Evolutionary conservation across 202 grass and related monocot species (phyloP).

Genomic region (Bolboschoenoplectus hybrid): DNA sequence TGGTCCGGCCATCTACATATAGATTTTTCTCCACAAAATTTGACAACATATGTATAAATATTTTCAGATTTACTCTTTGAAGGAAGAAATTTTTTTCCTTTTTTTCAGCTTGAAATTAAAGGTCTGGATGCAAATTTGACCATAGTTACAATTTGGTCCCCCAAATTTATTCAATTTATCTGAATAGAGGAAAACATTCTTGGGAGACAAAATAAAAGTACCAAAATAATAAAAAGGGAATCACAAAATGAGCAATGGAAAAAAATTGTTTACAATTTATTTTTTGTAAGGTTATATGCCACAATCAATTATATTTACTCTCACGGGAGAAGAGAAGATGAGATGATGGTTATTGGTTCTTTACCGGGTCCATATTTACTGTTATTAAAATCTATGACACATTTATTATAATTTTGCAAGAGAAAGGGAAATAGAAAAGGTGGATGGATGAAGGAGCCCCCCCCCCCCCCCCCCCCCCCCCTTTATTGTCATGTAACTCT

Average conservation of each 20-base stretch:
- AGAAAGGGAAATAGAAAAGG: neutral
- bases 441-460: neutral
- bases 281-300: neutral
- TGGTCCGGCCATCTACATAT: neutral
- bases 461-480: neutral
- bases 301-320: neutral
- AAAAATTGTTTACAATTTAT: neutral
- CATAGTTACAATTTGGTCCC: neutral
- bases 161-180: no score
- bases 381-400: no score
- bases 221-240: neutral
- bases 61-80: neutral
- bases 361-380: no score
- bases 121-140: neutral
- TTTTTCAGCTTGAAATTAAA: neutral
- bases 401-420: neutral
- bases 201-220: neutral
- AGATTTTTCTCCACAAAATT: neutral
- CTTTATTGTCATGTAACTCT: slow-evolving; percentile 22
- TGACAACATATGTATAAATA: neutral
- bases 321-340: neutral
- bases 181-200: neutral
- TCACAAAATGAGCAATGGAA: neutral
- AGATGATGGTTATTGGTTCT: neutral
- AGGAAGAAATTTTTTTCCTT: neutral